Evolutionary conservation across 2,329 filamentous ascomycete genomes (phyloP), one percentile per base, ranked within the genome.

Genomic region (Nannizziopsis arthrosporioides): DNA sequence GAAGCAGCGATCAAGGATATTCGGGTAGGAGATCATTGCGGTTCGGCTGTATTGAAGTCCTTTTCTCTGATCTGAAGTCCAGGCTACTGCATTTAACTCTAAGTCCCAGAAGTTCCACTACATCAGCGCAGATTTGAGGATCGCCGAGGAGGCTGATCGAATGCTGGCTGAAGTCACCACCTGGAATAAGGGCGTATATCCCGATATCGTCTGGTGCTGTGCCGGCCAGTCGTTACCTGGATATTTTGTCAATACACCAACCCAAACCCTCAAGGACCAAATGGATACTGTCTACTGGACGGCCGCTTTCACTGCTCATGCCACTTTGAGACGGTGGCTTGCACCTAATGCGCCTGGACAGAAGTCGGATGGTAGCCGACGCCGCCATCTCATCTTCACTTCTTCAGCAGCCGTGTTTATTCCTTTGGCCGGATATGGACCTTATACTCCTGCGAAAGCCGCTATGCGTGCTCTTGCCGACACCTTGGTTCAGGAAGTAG

Each of bases 261-360:
- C 85, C 45, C 69, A 80, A 6, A 76, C 75, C 9, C 70, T 88
- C 55, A 77, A 82, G 37, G 71, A 74, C 54, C 86, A 94, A 64
- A 94, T 94, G 86, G 86, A 94, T 61, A 77, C 90, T 56, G 90
- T 95, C 68, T 96, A 86, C 70, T 94, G 82, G 75, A 85, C 86
- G 42, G 80, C 81, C 27, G 82, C 83, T 36, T 92, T 94, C 63
- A 85, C 94, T 68, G 83, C 87, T 34, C 87, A 93, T 62, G 81
- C 85, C 15, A 79, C 84, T 14, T 69, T 95, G 52, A 76, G 75
- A 44, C 74, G 77, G 51, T 95, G 90, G 90, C 76, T 88, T 39
- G 66, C 63, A 11, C 61, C 68, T 5, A 48, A 62, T 41, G 32
- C 54, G 8, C 57, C 59, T 1, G 60, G 59, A 41, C 41, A 49